Percentiles rank a stretch among this genome's conserved stretches.
phyloP scores from a whole-genome alignment of 352 stramenopile genomes.

The Pythium brachiatum region DNA sequence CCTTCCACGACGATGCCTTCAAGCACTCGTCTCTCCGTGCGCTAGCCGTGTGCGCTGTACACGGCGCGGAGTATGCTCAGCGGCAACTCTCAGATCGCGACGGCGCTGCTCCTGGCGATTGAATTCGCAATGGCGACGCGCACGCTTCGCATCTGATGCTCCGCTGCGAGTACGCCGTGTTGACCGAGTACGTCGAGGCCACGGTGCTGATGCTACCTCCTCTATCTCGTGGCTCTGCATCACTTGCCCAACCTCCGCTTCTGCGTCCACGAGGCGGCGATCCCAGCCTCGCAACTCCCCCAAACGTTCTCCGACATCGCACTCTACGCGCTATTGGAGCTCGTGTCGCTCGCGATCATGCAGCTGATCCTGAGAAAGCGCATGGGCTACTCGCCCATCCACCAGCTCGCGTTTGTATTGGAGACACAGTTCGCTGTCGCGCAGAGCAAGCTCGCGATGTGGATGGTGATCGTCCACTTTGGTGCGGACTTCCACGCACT shows the following conservation, averaged over 20 bases:
- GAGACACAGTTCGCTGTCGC: conserved; percentile 22
- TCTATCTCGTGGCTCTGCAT: conserved; percentile 26
- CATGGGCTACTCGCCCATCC: conserved; percentile 27
- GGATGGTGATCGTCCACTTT: conserved; percentile 4
- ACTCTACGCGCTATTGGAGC: neutral
- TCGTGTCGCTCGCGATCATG: neutral
- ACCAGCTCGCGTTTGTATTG: conserved; percentile 42
- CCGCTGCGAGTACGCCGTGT: conserved; percentile 28
- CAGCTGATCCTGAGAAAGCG: conserved; percentile 8
- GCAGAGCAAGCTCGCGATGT: conserved; percentile 9
- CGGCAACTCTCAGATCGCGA: conserved; percentile 22
- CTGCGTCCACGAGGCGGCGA: conserved; percentile 12
- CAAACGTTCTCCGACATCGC: neutral
- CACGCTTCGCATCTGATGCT: neutral
- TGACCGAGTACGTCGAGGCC: conserved; percentile 39
- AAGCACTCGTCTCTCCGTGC: neutral
- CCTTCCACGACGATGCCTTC: conserved; percentile 29
- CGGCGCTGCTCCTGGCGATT: conserved; percentile 20
- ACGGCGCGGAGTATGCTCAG: conserved; percentile 29
- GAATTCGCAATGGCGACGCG: neutral
- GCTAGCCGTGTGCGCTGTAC: conserved; percentile 19
- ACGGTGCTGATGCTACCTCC: conserved; percentile 28
- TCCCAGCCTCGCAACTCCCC: neutral
- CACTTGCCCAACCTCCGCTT: conserved; percentile 29
- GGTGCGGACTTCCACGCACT: conserved; percentile 6